These are phyloP conservation scores for Endoconidiophora polonica DNA, from an alignment of 2,329 filamentous ascomycete species.

Conservation along the genomic window DNA sequence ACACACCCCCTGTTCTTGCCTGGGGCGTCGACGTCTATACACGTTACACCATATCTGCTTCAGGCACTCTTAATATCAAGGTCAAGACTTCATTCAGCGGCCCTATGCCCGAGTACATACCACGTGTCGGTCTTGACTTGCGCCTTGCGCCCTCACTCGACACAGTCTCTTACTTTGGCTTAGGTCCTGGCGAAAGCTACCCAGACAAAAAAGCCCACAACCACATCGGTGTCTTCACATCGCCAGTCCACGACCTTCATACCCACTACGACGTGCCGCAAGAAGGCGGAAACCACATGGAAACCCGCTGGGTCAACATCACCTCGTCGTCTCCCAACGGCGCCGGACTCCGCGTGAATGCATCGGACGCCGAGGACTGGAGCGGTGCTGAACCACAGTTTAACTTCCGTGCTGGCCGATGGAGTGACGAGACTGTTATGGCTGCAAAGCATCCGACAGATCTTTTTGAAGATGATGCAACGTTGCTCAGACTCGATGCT, in stretches of 20 bases:
- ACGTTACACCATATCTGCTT: slow-evolving; percentile 37
- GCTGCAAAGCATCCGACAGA: slow-evolving; percentile 47
- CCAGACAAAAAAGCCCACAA: slow-evolving; percentile 48
- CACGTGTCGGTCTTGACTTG: slow-evolving; percentile 44
- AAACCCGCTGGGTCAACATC: slow-evolving; percentile 37
- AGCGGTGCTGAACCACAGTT: no score
- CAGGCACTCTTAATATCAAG: slow-evolving; percentile 29
- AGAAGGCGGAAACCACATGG: slow-evolving; percentile 47
- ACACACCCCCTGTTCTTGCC: slow-evolving; percentile 39
- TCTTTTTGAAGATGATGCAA: slow-evolving; percentile 32
- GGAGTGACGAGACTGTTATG: slow-evolving; percentile 35
- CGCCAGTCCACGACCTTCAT: slow-evolving; percentile 34
- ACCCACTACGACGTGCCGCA: slow-evolving; percentile 52
- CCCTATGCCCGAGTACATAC: slow-evolving; percentile 34
- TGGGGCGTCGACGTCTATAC: slow-evolving; percentile 38
- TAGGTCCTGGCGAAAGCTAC: slow-evolving; percentile 50
- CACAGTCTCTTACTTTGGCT: slow-evolving; percentile 45
- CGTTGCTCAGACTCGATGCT: slow-evolving; percentile 27
- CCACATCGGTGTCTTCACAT: slow-evolving; percentile 32
- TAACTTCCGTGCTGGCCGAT: slow-evolving; percentile 38
- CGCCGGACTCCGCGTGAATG: slow-evolving; percentile 16
- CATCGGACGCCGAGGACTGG: slow-evolving; percentile 16
- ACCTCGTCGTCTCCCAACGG: no score
- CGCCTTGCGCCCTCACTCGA: slow-evolving; percentile 23
- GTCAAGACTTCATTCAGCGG: slow-evolving; percentile 32